Base-by-base conservation (phyloP, 192 early-diverging fungal genomes). In the Gaertneriomyces semiglobifer region DNA sequence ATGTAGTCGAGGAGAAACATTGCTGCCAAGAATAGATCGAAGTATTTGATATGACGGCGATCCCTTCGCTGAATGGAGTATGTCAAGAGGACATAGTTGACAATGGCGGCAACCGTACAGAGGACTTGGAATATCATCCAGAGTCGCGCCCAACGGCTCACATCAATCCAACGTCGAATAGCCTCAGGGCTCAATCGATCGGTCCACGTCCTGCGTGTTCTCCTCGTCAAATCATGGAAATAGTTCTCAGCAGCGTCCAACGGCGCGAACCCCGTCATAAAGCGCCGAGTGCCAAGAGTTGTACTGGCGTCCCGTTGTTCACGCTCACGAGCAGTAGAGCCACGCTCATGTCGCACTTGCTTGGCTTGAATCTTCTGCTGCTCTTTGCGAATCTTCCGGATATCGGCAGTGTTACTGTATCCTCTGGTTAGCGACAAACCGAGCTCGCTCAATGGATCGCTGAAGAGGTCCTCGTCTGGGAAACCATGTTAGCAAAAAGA, bases 81-180 rank as follows among this genome's bases (percentile, higher is more conserved):
- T 1, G 81, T 83, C 48, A 83, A 53, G 7, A 79, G 58, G 6
- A 83, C 79, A 45, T 83, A 83, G 70, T 83, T 83, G 54, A 78
- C 52, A 58, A 83, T 83, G 58, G 76, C 74, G 19, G 79, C 40
- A 1, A 78, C 44, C 9, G 78, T 83, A 44, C 72, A 74, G 33
- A 64, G 10, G 14, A 83, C 81, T 63, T 83, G 81, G 55, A 83
- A 76, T 9, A 79, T 68, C 81, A 83, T 83, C 81, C 81, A 83
- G 4, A 77, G 44, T 5, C 81, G 69, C 7, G 68, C 75, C 33
- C 65, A 75, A 41, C 69, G 48, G 6, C 72, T 73, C 3, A 69
- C 60, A 25, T 63, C 63, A 58, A 83, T 70, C 77, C 74, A 83
- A 0, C 77, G 39, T 1, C 81, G 68, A 7, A 83, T 62, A 0